Base-by-base conservation (phyloP, 768 basidiomycete species). In the Asterophora parasitica region DNA sequence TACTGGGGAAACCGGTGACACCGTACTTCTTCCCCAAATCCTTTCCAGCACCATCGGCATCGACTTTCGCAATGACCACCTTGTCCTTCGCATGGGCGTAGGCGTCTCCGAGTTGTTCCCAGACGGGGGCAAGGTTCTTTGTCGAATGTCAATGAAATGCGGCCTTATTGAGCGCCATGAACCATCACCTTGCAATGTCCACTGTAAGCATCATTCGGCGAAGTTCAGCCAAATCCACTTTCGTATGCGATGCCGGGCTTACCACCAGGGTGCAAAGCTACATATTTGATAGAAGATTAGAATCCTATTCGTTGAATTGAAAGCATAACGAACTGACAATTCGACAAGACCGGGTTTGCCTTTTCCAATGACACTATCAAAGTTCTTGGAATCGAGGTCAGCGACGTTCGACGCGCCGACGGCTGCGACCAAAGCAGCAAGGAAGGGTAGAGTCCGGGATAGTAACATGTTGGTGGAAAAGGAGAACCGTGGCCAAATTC, bases 191-290 rank as follows among this genome's bases (percentile, higher is more conserved):
- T 92, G 79, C 90, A 92, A 63, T 92, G 91, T 46, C 88, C 91
- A 60, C 87, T 89, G 44, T 40, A n/a, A n/a, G n/a, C n/a, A 47
- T 23, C 11, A 46, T 23, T 13, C 12, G 20, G 37, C 23, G 32
- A n/a, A 17, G 16, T 8, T 57, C 19, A 46, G 13, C 42, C 10
- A 31, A 33, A 20, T 15, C 1, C 41, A n/a, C 9, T 27, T 28
- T 27, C 42, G 36, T 17, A 2, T 12, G 39, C 19, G 15, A 44
- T 2, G 1, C 42, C 9, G 31, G 3, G 20, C 39, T 50, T 73
- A 87, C 86, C 90, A 92, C 90, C 90, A 92, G 7, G 90, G 85
- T 13, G 90, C 90, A 56, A 84, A 92, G 66, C 89, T 92, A 35
- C 9, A 41, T 15, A 40, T 33, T 46, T 42, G 30, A 28, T 0